phyloP scores from a whole-genome alignment of 2,329 filamentous ascomycete genomes.

The Canariomyces notabilis region DNA sequence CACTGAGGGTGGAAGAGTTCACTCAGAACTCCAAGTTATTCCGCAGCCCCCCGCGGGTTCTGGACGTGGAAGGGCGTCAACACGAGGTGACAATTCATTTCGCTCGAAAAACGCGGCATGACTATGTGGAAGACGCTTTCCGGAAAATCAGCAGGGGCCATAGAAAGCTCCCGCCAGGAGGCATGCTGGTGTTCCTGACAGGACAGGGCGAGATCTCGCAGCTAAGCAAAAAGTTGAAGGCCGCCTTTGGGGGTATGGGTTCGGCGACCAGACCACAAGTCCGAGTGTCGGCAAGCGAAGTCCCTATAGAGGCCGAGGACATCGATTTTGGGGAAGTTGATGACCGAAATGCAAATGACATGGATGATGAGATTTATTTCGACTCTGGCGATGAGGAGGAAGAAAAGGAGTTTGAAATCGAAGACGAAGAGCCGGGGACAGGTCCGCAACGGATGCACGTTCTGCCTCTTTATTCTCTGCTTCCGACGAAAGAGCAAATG shows the following conservation, averaged over 20 bases:
- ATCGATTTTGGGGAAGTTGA: conserved; percentile 71
- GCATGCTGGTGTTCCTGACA: conserved; percentile 90
- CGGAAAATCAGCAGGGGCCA: conserved; percentile 84
- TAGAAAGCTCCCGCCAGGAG: conserved; percentile 81
- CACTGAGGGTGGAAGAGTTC: conserved; percentile 83
- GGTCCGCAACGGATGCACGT: conserved; percentile 74
- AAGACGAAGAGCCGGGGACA: conserved; percentile 54
- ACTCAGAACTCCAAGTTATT: conserved; percentile 81
- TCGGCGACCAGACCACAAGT: conserved; percentile 60
- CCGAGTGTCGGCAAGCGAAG: conserved; percentile 69
- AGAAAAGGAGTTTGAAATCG: conserved; percentile 63
- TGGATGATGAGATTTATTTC: conserved; percentile 50
- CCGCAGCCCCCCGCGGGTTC: conserved; percentile 68
- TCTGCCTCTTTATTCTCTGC: conserved; percentile 86
- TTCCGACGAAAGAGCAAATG: conserved; percentile 87
- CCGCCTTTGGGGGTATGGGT: conserved; percentile 56
- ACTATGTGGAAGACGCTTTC: conserved; percentile 89
- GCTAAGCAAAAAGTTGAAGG: conserved; percentile 73
- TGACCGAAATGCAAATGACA: conserved; percentile 57
- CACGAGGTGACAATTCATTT: conserved; percentile 90
- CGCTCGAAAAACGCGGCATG: conserved; percentile 70
- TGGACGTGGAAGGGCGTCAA: conserved; percentile 88
- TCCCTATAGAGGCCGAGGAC: conserved; percentile 78
- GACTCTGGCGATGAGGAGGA: conserved; percentile 57
- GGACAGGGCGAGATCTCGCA: conserved; percentile 86